These are phyloP conservation scores for Candolleomyces aberdarensis DNA, from an alignment of 768 basidiomycete species.

Conservation along the genomic window DNA sequence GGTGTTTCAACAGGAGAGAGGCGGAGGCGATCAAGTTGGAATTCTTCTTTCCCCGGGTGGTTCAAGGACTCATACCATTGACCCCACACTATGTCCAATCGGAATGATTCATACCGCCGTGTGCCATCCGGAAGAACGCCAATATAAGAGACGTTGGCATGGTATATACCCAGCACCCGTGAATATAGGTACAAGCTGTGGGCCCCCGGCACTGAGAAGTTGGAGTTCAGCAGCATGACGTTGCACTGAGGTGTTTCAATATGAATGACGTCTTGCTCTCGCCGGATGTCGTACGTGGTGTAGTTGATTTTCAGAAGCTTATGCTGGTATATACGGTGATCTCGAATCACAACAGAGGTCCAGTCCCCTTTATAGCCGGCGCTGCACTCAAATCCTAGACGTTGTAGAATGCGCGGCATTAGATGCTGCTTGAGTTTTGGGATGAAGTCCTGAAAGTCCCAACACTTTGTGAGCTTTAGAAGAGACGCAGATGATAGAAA, in stretches of 20 bases:
- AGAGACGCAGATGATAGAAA: too few species aligned
- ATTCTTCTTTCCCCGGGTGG: background rate
- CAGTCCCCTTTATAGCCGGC: background rate
- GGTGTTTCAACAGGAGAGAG: background rate
- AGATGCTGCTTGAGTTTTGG: constrained; percentile 1
- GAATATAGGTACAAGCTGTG: background rate
- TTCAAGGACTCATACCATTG: background rate
- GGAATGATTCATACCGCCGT: background rate
- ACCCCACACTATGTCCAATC: background rate
- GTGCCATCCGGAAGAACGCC: background rate
- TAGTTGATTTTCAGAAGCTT: constrained; percentile 1
- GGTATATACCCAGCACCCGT: background rate
- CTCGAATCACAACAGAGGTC: background rate
- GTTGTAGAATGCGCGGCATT: background rate
- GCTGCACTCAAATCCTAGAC: background rate
- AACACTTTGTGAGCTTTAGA: background rate
- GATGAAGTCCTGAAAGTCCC: background rate
- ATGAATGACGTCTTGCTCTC: constrained; percentile 4
- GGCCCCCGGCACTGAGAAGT: background rate
- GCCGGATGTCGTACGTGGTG: constrained; percentile 6
- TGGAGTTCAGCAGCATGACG: background rate
- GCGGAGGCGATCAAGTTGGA: background rate
- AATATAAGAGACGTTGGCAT: background rate
- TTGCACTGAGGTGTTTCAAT: constrained; percentile 3
- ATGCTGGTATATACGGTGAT: constrained; percentile 3